Evolutionary conservation across 129 eudicot species (phyloP), one percentile per base, ranked within the genome.

Genomic region (Erigeron canadensis): DNA sequence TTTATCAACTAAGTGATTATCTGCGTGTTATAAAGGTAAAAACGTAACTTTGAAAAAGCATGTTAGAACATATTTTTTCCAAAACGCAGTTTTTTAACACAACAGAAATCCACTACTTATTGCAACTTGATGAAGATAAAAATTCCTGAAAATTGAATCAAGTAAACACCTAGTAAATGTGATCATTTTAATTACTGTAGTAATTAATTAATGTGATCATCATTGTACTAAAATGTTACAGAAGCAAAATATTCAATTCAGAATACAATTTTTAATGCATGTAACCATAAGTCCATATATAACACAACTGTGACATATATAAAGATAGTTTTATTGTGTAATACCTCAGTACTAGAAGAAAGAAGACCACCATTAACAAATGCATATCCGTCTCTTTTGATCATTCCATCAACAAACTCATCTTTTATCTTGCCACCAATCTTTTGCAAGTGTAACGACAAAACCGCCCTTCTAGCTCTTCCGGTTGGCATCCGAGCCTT

Each of bases 401-500:
- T 57, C 68, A 46, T 61, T n/a, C 17, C 67, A 70, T 66, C 51
- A 8, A 55, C 61, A 37, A 67, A 72, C 69, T 82, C 79, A 43
- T 77, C 72, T 9, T 13, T 73, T 56, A 7, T 56, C 57, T 51
- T 75, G 46, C 72, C 57, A 65, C 62, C 40, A 59, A 62, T 22
- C 34, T 51, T 61, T 38, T 73, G 75, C 42, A 66, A 63, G 55
- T 73, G 77, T n/a, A 72, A 57, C 62, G 86, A 65, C 78, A 75
- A 63, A 44, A 77, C 4, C 39, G 70, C 72, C 72, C 80, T 82
- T 75, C 86, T 77, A 9, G 76, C 75, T 28, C 86, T 68, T 15
- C 77, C 62, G 40, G 78, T 83, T 1, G 96, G 90, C 60, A 77
- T 53, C 28, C 96, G 85, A 50, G 87, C 91, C 80, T 70, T 86